Evolutionary conservation across 495 filamentous ascomycete species (phyloP), one percentile per base, ranked within the genome.

Genomic region (Aspergillus bridgeri): DNA sequence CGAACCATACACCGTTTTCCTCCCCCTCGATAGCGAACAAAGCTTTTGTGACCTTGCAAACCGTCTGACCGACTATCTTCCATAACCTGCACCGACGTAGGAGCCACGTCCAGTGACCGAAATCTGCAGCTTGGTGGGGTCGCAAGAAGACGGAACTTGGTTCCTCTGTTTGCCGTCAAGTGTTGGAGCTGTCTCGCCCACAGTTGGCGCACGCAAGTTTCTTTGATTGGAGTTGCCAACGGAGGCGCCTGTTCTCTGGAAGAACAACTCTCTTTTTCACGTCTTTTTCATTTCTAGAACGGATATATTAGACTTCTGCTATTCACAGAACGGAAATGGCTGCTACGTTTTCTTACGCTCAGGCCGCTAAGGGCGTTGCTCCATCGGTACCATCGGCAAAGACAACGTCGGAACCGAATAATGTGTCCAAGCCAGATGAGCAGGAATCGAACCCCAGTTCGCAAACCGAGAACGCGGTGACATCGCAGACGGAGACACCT

Each of bases 311-410:
- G 56, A 60, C 51, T 56, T 42, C 29, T 25, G n/a, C 17, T 50
- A 23, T 24, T 23, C 47, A 25, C 18, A 58, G 56, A 54, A 45
- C 20, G 48, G 66, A 58, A 59, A 75, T 75, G 72, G 68, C 72
- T 33, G 59, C 75, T 63, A 69, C 70, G 54, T 95, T 96, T 73
- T 96, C 94, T 44, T 98, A 98, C 75, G 93, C 93, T 56, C 91
- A 96, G 79, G 93, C 93, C 67, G 94, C 93, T 24, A 92, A 90
- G 73, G 89, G 90, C 63, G 79, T 83, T 57, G 73, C 83, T 54
- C 62, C 79, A 48, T 68, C 63, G 56, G 65, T 67, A 57, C 62
- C 74, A 43, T 62, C 78, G 65, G 33, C 33, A 15, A 71, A 73
- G 65, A 60, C 71, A 49, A 64, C 76, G 38, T 57, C 63, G 60